phyloP scores from a whole-genome alignment of 306 rosid species.

The Medicago truncatula region DNA sequence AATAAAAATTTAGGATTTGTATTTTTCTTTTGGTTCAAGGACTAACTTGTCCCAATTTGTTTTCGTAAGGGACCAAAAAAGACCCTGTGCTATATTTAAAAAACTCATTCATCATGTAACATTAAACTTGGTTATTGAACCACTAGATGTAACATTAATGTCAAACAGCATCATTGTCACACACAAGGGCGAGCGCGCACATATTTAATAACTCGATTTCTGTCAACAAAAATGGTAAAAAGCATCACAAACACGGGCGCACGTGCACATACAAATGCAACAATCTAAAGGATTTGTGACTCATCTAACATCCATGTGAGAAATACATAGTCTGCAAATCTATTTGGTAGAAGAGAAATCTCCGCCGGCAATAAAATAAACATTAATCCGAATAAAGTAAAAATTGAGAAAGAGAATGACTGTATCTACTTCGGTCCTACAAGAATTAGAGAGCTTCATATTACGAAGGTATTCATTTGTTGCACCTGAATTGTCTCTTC shows the following conservation, averaged over 20 bases:
- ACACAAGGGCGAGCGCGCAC: background rate
- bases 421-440: conserved; percentile 17
- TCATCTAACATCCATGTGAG: conserved; percentile 27
- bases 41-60: no score
- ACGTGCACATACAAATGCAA: background rate
- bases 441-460: conserved; percentile 30
- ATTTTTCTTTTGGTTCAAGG: no score
- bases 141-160: background rate
- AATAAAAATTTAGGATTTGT: no score
- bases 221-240: conserved; percentile 1
- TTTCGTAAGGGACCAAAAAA: no score
- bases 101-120: background rate
- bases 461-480: conserved; percentile 32
- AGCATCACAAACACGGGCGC: background rate
- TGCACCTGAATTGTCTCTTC: conserved; percentile 29
- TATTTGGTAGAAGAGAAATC: background rate
- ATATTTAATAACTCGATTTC: background rate
- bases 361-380: conserved; percentile 16
- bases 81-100: background rate
- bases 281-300: background rate
- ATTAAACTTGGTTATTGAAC: background rate
- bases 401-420: background rate
- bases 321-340: conserved; percentile 18
- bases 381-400: background rate
- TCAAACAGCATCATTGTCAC: background rate